Base-by-base conservation (phyloP, 108 stramenopile species). In the Skeletonema potamos region DNA sequence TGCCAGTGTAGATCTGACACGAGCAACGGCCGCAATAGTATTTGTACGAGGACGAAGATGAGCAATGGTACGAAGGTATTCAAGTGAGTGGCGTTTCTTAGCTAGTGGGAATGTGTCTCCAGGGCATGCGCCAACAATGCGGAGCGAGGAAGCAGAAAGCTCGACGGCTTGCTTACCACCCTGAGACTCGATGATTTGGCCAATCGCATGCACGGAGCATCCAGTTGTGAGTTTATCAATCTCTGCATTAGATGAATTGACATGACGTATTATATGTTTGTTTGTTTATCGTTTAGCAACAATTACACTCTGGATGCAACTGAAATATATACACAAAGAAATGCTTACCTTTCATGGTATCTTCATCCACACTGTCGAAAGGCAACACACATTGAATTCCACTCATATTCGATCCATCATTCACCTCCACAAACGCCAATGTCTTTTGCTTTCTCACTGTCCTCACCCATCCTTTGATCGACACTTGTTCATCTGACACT, bases 381-480 rank as follows among this genome's bases (percentile, higher is more conserved):
- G 82, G 59, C 34, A 95, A 30, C 17, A 97, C 97, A 70, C 90
- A 89, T 76, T 99, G 99, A 56, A 98, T 86, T 20, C 97, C 97
- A 13, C 81, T 65, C 75, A 97, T 77, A 69, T 82, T 94, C 43
- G 92, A 92, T 18, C 99, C 99, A 86, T 99, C 99, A 82, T 98
- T 99, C 17, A 99, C 88, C 78, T 99, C 90, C 17, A 99, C 83
- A 86, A 99, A 99, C 11, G 97, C 90, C 44, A 98, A 70, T 8
- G 93, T 96, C 85, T 99, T 99, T 84, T 99, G 98, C 71, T 93
- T 93, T 29, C 99, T 87, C 26, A 97, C 87, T 5, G 99, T 99
- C 64, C 96, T 69, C 17, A 98, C 96, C 99, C 99, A 99, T 32
- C 99, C 99, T 67, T 97, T 96, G 29, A 99, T 81, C 9, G 78